A percentile compares a stretch with the other conserved stretches of the same genome.
Conservation (phyloP, 1,139 yeast species). For the Pichia cactophila region DNA sequence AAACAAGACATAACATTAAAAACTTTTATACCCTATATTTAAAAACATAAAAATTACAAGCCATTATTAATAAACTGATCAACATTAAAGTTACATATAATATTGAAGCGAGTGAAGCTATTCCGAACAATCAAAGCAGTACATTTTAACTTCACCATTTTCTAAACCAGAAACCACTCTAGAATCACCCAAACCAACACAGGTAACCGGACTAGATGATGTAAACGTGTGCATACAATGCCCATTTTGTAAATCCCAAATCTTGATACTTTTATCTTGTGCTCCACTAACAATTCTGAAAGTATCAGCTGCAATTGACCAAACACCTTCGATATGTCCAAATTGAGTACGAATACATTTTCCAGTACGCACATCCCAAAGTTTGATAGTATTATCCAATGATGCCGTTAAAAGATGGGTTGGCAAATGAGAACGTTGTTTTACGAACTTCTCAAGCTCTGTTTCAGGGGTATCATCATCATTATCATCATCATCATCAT, state of each 20-base stretch:
- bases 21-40: background rate
- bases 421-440: conserved; percentile 37
- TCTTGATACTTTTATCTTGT: conserved; percentile 81
- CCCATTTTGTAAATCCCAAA: conserved; percentile 94
- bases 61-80: background rate
- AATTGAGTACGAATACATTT: conserved; percentile 86
- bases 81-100: background rate
- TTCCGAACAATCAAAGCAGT: conserved; percentile 51
- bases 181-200: conserved; percentile 87
- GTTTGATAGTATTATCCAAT: conserved; percentile 83
- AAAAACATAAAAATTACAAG: background rate
- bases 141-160: conserved; percentile 75
- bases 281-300: conserved; percentile 92
- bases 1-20: background rate
- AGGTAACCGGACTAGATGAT: conserved; percentile 68
- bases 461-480: conserved; percentile 4
- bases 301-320: conserved; percentile 94
- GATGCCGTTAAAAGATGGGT: conserved; percentile 84
- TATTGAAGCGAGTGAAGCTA: background rate
- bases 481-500: conserved; percentile 17
- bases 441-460: conserved; percentile 11
- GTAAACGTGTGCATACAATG: conserved; percentile 89
- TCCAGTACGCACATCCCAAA: conserved; percentile 87
- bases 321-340: conserved; percentile 96
- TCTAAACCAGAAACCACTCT: conserved; percentile 87